Percentiles rank a stretch among this genome's conserved stretches.
Conservation (phyloP, 176 grass and related monocot genomes). For the Cenchrus fungigraminus region DNA sequence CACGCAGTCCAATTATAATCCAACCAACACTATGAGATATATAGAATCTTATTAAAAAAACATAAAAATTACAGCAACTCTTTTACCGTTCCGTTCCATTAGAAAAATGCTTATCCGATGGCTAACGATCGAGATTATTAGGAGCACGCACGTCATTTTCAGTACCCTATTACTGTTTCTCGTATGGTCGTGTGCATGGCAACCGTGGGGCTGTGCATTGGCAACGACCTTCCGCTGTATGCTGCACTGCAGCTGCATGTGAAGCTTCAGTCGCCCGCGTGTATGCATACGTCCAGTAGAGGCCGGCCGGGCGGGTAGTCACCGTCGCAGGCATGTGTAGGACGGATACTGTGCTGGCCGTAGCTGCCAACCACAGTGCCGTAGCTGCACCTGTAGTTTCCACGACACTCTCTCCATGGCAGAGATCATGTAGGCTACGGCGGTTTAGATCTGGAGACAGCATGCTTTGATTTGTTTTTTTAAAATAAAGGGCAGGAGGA, state of each 20-base stretch:
- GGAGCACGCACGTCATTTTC: too few relatives aligned
- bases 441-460: too few relatives aligned
- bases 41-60: background rate
- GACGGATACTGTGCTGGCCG: background rate
- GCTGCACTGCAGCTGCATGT: background rate
- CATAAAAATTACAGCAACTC: too few relatives aligned
- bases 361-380: background rate
- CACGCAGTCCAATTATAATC: too few relatives aligned
- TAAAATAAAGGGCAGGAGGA: too few relatives aligned
- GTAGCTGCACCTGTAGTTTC: background rate
- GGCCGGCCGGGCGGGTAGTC: background rate
- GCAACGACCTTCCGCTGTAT: background rate
- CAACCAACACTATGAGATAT: background rate
- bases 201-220: background rate
- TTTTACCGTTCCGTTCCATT: too few relatives aligned
- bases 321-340: background rate
- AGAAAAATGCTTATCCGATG: too few relatives aligned
- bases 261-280: background rate
- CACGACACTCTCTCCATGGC: background rate
- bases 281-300: background rate
- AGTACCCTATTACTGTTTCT: too few relatives aligned
- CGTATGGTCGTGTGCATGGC: too few relatives aligned
- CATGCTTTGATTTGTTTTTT: too few relatives aligned
- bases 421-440: too few relatives aligned
- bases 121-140: too few relatives aligned